A percentile compares a stretch with the other conserved stretches of the same genome.
Conservation (phyloP, 495 filamentous ascomycete genomes). For the Aspergillus sclerotioniger region DNA sequence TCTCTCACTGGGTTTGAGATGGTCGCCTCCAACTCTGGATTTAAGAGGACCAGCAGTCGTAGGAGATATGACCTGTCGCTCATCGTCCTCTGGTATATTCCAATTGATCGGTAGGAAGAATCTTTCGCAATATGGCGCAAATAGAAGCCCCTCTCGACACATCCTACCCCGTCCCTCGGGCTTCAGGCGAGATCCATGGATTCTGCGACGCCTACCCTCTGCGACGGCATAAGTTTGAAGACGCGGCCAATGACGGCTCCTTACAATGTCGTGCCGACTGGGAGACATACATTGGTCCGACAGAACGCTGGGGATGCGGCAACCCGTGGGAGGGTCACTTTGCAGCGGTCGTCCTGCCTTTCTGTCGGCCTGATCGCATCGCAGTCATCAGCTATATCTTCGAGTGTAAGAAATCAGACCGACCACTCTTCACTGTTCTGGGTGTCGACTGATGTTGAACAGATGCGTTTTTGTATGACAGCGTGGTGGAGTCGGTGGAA, state of each 20-base stretch:
- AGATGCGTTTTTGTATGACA: conserved; percentile 28
- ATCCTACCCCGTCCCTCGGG: conserved; percentile 10
- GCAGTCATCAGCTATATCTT: conserved; percentile 22
- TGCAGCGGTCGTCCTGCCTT: conserved; percentile 19
- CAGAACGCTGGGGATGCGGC: conserved; percentile 24
- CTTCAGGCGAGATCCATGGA: conserved; percentile 14
- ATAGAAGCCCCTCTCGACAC: too few species aligned
- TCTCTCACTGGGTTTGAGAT: too few species aligned
- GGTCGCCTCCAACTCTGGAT: too few species aligned
- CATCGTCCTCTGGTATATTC: too few species aligned
- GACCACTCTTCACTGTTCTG: too few species aligned
- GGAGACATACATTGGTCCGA: conserved; percentile 22
- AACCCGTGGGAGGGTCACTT: conserved; percentile 25
- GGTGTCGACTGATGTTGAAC: too few species aligned
- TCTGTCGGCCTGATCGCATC: conserved; percentile 22
- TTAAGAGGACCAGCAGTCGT: too few species aligned
- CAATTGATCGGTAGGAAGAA: too few species aligned
- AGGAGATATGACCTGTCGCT: too few species aligned
- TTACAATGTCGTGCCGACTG: conserved; percentile 20
- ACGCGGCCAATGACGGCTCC: conserved; percentile 21
- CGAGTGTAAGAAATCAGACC: conserved; percentile 21
- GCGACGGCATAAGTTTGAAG: conserved; percentile 20
- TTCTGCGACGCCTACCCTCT: conserved; percentile 20
- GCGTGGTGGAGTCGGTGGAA: conserved; percentile 24
- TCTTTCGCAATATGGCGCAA: too few species aligned